These are phyloP conservation scores for Lactarius vividus DNA, from an alignment of 768 basidiomycete genomes.

Conservation along the genomic window DNA sequence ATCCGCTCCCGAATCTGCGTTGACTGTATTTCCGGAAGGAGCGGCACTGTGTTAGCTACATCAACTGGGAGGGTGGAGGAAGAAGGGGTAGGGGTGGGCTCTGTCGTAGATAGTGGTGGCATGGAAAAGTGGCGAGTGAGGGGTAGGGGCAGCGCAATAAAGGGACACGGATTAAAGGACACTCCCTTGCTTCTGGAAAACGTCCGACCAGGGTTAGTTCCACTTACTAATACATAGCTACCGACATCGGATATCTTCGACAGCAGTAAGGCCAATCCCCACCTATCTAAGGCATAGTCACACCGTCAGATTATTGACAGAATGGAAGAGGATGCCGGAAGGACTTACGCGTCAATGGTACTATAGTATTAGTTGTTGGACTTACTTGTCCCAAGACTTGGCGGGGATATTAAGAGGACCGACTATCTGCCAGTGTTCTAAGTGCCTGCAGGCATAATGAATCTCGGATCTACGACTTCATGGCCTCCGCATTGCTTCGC, in stretches of 20 bases:
- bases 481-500: not conserved
- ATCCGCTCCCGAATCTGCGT: not conserved
- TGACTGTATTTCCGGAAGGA: constrained; percentile 11
- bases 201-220: constrained; percentile 11
- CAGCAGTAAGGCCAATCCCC: not conserved
- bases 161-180: not conserved
- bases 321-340: not conserved
- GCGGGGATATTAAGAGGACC: not conserved
- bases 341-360: not conserved
- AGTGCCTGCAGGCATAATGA: not conserved
- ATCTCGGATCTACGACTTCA: not conserved
- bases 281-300: not conserved
- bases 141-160: not conserved
- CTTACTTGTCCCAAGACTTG: not conserved
- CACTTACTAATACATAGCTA: not conserved
- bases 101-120: not conserved
- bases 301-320: not conserved
- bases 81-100: not conserved
- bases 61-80: not conserved
- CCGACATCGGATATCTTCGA: not conserved
- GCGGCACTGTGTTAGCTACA: not conserved
- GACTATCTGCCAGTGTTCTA: not conserved
- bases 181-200: constrained; percentile 4
- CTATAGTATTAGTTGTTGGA: not conserved
- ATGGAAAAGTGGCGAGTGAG: not conserved